These are phyloP conservation scores for Magnusiomyces magnusii DNA, from an alignment of 1,139 yeast species.

Conservation along the genomic window DNA sequence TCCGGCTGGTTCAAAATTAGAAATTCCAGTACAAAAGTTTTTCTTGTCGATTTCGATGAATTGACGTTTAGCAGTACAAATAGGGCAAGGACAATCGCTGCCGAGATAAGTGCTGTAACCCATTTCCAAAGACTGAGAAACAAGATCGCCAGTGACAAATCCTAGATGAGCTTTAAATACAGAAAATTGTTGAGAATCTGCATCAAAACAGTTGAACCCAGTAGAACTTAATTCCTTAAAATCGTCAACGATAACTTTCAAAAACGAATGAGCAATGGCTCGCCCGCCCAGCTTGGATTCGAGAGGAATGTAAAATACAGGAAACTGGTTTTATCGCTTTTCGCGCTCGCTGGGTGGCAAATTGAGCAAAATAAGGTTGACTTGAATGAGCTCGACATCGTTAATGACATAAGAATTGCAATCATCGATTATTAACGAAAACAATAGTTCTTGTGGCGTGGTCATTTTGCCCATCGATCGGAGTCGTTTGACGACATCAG, in stretches of 20 bases:
- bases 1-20: neutral
- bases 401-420: neutral
- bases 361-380: neutral
- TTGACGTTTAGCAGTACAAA: neutral
- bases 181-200: neutral
- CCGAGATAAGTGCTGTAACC: neutral
- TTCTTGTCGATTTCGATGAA: neutral
- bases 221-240: neutral
- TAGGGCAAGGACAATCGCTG: neutral
- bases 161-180: neutral
- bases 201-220: neutral
- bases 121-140: neutral
- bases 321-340: constrained; percentile 2
- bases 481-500: neutral
- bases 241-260: neutral
- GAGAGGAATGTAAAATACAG: neutral
- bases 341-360: constrained; percentile 2
- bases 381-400: constrained; percentile 5
- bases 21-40: neutral
- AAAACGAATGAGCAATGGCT: neutral
- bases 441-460: neutral
- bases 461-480: neutral
- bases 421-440: neutral
- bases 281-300: constrained; percentile 1
- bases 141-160: constrained; percentile 2